Evolutionary conservation across 495 filamentous ascomycete species (phyloP), one percentile per base, ranked within the genome.

Genomic region (Hypoxylon perforatum): DNA sequence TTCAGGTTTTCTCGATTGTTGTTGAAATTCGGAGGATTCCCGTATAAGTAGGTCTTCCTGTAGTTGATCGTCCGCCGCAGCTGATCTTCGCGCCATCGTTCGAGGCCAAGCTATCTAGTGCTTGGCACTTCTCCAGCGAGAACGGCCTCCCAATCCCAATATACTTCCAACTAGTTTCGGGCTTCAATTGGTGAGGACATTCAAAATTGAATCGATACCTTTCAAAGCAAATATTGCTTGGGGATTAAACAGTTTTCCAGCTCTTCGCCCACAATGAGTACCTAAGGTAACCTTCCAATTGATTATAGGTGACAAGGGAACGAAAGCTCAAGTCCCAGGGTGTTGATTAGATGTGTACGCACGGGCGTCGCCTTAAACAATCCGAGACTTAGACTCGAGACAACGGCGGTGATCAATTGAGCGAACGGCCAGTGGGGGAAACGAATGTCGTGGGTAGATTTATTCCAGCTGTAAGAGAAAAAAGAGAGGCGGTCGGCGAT

Each of bases 381-480:
- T 45, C 35, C 65, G 59, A 55, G 53, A 63, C 48, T 28, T 25
- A 60, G 12, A 49, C 60, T 61, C 47, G 61, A 64, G 66, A 57
- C 51, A 64, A 48, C 46, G 46, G 23, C 14, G 56, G 46, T 48
- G 49, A 64, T 53, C 22, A 38, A 25, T 52, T 22, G 25, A 64
- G 53, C 22, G 56, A 69, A 54, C n/a, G 19, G 56, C 12, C 17
- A 12, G 41, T 36, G 49, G 47, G 12, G 17, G 45, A 49, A 63
- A 47, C 22, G 56, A 64, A 41, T 39, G 61, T 61, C 14, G 50
- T 46, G 22, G 63, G 45, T 61, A 41, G 25, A 45, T 47, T 35
- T 41, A 39, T 36, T 45, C 61, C 11, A 49, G 17, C 9, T 22
- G 55, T 22, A 9, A 25, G 39, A 14, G 19, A 23, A 28, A 46